Conservation (phyloP, 1,139 yeast genomes). For the Protomyces macrosporus region DNA sequence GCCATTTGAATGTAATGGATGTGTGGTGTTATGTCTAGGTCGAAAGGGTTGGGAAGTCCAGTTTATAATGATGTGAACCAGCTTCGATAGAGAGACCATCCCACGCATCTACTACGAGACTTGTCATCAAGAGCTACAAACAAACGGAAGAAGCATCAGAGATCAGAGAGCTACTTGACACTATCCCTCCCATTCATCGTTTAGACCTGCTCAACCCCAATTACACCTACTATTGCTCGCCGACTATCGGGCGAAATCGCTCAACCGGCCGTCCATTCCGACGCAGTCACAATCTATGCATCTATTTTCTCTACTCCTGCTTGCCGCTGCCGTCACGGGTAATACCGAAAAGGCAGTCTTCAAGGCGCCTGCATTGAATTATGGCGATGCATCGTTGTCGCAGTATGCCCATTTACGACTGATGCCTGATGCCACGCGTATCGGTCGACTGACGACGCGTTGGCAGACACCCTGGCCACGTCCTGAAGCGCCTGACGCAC, state of each 20-base stretch:
- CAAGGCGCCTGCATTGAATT: not conserved
- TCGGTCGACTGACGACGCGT: constrained; percentile 4
- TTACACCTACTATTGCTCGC: too few relatives aligned
- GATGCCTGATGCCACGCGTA: not conserved
- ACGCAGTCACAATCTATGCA: not conserved
- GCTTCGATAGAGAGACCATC: too few relatives aligned
- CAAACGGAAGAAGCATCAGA: too few relatives aligned
- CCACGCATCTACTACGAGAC: too few relatives aligned
- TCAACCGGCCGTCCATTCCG: not conserved
- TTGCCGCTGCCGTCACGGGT: not conserved
- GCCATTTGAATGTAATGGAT: constrained; percentile 47
- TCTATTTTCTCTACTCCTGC: not conserved
- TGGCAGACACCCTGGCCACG: too few relatives aligned
- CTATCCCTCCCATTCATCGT: too few relatives aligned
- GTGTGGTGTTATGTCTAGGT: not conserved
- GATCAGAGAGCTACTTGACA: too few relatives aligned
- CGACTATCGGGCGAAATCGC: too few relatives aligned
- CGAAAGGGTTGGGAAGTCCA: not conserved
- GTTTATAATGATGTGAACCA: too few relatives aligned
- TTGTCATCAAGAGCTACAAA: too few relatives aligned
- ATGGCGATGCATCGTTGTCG: not conserved
- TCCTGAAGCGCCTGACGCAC: too few relatives aligned
- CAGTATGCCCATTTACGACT: not conserved
- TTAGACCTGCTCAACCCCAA: too few relatives aligned
- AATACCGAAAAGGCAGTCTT: constrained; percentile 17